phyloP scores from a whole-genome alignment of 2,329 filamentous ascomycete genomes.

The Neurospora crassa region DNA sequence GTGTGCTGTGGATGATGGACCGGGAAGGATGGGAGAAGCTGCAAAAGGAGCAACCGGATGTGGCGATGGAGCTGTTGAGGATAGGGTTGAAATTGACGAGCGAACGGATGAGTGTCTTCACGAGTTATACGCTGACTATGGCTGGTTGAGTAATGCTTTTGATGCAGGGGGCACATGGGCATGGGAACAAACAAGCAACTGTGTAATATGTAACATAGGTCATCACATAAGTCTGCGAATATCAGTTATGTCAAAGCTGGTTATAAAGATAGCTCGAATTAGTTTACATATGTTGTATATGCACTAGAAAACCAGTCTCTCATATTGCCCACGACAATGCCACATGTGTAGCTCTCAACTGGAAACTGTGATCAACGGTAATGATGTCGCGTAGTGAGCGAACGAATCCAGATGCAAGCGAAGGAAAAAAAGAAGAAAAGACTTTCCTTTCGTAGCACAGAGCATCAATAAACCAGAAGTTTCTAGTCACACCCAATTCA shows the following conservation, averaged over 20 bases:
- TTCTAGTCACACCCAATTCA: not conserved
- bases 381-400: too few relatives aligned
- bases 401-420: not conserved
- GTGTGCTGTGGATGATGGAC: conserved; percentile 74
- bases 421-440: not conserved
- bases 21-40: conserved; percentile 61
- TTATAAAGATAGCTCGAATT: too few relatives aligned
- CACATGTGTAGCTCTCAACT: too few relatives aligned
- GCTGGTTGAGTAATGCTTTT: conserved; percentile 26
- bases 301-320: too few relatives aligned
- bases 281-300: too few relatives aligned
- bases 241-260: not conserved
- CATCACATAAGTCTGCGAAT: not conserved
- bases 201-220: not conserved
- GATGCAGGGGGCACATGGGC: not conserved
- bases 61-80: conserved; percentile 74
- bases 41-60: conserved; percentile 62
- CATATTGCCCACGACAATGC: too few relatives aligned
- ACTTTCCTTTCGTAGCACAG: not conserved
- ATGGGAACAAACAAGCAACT: not conserved
- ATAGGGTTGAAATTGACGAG: conserved; percentile 90
- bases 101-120: conserved; percentile 74
- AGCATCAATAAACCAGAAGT: not conserved
- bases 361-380: too few relatives aligned
- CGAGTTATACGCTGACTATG: conserved; percentile 42